A percentile compares a stretch with the other conserved stretches of the same genome.
Conservation (phyloP, 441 rosid species). For the Melastoma candidum region DNA sequence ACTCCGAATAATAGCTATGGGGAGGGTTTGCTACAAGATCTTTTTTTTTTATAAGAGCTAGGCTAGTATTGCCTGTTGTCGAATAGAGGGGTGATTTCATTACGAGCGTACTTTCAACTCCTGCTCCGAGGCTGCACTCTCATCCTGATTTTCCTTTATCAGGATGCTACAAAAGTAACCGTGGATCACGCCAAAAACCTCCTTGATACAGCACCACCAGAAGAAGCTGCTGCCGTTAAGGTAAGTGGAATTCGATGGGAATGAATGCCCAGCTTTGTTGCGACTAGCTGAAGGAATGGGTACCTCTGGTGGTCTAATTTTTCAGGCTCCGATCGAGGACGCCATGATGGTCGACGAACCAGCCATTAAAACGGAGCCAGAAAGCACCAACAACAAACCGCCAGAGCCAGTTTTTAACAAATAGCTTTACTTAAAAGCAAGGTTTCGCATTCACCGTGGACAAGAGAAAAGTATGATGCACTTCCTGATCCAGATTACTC, state of each 20-base stretch:
- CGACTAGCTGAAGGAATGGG: background rate
- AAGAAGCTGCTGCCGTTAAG: constrained; percentile 43
- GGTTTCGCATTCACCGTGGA: too few species aligned
- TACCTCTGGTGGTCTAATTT: constrained; percentile 10
- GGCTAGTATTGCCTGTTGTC: too few species aligned
- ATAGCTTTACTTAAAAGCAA: too few species aligned
- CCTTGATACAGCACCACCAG: constrained; percentile 29
- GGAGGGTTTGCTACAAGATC: too few species aligned
- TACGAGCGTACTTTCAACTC: too few species aligned
- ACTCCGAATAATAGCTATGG: too few species aligned
- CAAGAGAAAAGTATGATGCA: too few species aligned
- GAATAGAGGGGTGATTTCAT: too few species aligned
- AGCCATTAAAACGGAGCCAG: constrained; percentile 47
- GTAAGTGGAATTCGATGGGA: constrained; percentile 21
- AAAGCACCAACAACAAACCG: constrained; percentile 26
- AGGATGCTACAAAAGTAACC: constrained; percentile 50
- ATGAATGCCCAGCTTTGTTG: background rate
- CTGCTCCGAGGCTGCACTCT: too few species aligned
- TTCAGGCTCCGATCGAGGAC: constrained; percentile 41
- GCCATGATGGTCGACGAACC: constrained; percentile 53
- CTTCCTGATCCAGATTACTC: too few species aligned
- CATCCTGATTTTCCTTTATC: background rate
- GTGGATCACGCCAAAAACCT: constrained; percentile 45
- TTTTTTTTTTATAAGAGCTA: too few species aligned
- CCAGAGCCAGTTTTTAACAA: too few species aligned